Conservation (phyloP, 1,284 basidiomycete species). For the Neolentinus lepideus region DNA sequence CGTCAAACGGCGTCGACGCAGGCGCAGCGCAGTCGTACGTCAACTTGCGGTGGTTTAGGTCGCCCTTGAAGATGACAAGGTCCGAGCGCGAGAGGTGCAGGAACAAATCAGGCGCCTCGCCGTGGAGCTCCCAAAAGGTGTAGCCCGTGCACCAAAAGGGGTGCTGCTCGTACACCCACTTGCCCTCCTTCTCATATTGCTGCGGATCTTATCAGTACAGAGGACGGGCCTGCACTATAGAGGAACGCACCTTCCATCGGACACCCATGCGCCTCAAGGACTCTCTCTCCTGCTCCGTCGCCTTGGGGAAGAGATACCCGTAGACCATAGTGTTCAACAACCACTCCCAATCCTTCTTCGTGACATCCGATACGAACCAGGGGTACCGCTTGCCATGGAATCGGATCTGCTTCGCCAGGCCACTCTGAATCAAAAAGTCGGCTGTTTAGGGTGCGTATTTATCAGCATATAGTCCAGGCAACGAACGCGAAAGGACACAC, state of each 20-base stretch:
- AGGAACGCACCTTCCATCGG: constrained; percentile 76
- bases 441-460: constrained; percentile 30
- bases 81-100: constrained; percentile 87
- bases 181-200: constrained; percentile 91
- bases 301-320: constrained; percentile 82
- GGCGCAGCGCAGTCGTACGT: constrained; percentile 94
- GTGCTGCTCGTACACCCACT: constrained; percentile 95
- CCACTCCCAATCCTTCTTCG: constrained; percentile 96
- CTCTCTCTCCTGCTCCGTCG: constrained; percentile 74
- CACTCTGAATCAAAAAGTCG: constrained; percentile 88
- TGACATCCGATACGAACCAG: constrained; percentile 98
- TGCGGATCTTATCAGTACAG: constrained; percentile 17
- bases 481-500: constrained; percentile 26
- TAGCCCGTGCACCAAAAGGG: constrained; percentile 97
- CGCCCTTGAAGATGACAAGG: constrained; percentile 85
- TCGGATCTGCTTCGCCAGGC: constrained; percentile 77
- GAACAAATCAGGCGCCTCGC: constrained; percentile 92
- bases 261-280: constrained; percentile 76
- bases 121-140: constrained; percentile 89
- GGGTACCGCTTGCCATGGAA: constrained; percentile 92
- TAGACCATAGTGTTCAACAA: constrained; percentile 82
- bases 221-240: not conserved
- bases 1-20: constrained; percentile 82
- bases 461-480: constrained; percentile 4
- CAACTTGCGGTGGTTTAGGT: constrained; percentile 63